Conservation (phyloP, 768 basidiomycete genomes). For the Xerocomellus chrysenteron region DNA sequence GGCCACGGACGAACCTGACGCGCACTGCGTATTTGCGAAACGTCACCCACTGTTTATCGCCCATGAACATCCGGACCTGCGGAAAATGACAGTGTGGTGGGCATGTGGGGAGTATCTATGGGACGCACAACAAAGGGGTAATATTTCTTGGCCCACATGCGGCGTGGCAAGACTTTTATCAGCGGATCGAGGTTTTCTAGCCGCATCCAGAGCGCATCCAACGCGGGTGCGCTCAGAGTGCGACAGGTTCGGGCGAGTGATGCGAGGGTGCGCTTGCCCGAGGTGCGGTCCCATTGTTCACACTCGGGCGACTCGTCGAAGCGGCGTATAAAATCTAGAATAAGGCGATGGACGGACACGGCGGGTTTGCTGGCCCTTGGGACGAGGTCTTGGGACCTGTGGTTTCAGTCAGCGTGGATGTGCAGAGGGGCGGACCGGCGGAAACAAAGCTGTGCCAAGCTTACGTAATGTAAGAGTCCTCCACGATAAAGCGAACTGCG, state of each 20-base stretch:
- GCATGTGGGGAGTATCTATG: background rate
- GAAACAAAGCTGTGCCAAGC: too few species aligned
- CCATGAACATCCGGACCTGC: conserved; percentile 26
- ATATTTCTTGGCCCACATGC: conserved; percentile 27
- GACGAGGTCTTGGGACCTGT: too few species aligned
- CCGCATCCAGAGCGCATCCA: conserved; percentile 31
- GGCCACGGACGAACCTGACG: conserved; percentile 23
- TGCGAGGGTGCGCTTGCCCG: too few species aligned
- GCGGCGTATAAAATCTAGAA: too few species aligned
- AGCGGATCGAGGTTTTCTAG: conserved; percentile 28
- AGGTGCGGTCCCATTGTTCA: too few species aligned
- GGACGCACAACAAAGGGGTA: conserved; percentile 21
- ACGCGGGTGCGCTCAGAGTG: conserved; percentile 18
- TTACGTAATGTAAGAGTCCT: too few species aligned
- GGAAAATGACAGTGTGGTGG: background rate
- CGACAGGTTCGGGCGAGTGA: conserved; percentile 29
- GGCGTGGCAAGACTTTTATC: conserved; percentile 24
- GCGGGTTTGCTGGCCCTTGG: too few species aligned
- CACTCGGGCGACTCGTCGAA: too few species aligned
- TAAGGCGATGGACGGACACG: too few species aligned
- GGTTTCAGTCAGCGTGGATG: too few species aligned
- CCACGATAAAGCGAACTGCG: background rate
- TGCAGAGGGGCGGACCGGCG: too few species aligned
- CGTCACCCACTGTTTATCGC: conserved; percentile 27
- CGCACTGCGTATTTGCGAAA: conserved; percentile 28